Conservation (phyloP, 176 grass and related monocot genomes). For the maize (Zea mays) region DNA sequence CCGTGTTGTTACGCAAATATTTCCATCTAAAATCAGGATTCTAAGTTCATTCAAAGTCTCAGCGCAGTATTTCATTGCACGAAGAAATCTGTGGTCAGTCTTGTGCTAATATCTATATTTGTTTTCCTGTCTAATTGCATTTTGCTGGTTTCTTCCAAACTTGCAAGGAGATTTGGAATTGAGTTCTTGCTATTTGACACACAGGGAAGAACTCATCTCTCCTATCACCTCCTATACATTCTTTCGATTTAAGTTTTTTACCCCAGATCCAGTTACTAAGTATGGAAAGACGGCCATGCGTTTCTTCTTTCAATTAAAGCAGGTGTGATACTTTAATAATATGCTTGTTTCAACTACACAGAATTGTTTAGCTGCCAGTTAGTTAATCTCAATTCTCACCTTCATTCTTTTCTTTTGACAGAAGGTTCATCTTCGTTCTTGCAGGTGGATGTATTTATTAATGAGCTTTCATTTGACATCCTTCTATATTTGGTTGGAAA, state of each 20-base stretch:
- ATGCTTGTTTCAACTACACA: conserved; percentile 23
- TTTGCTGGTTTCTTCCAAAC: conserved; percentile 29
- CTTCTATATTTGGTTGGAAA: conserved; percentile 82
- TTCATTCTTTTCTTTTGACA: conserved; percentile 41
- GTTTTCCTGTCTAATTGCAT: conserved; percentile 12
- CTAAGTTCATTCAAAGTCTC: conserved; percentile 67
- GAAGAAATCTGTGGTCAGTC: conserved; percentile 67
- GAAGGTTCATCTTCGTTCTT: conserved; percentile 37
- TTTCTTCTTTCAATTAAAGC: conserved; percentile 63
- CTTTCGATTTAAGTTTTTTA: conserved; percentile 57
- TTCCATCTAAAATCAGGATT: conserved; percentile 63
- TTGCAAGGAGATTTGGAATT: conserved; percentile 25
- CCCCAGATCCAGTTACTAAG: conserved; percentile 37
- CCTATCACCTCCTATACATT: conserved; percentile 64
- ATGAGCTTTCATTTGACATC: conserved; percentile 70
- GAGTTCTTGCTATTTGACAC: conserved; percentile 42
- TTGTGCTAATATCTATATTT: conserved; percentile 26
- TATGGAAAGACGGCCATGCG: conserved; percentile 36
- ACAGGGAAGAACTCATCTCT: conserved; percentile 74
- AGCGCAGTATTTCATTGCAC: conserved; percentile 61
- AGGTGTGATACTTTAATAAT: conserved; percentile 44
- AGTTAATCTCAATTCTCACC: conserved; percentile 13
- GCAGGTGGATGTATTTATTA: conserved; percentile 78
- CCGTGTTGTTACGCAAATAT: conserved; percentile 55
- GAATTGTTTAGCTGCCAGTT: conserved; percentile 19